Evolutionary conservation across 2,329 filamentous ascomycete species (phyloP).

Genomic region (Pseudogymnoascus sp.): DNA sequence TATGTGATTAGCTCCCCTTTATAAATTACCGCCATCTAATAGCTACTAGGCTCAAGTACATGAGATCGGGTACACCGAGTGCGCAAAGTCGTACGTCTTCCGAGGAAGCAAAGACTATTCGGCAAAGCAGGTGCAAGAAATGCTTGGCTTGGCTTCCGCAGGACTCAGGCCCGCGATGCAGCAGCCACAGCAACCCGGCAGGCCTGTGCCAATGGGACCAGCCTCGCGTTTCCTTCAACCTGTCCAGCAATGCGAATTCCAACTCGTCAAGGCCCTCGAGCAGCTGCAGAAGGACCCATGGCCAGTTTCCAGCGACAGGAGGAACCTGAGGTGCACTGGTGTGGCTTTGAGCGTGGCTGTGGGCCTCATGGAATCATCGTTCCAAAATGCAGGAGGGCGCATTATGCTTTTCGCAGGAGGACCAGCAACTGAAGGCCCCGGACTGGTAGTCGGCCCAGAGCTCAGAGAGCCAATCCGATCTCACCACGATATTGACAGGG

Average conservation of each 20-base stretch:
- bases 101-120: conserved; percentile 94
- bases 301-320: conserved; percentile 90
- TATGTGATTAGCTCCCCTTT: conserved; percentile 33
- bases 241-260: conserved; percentile 92
- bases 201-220: conserved; percentile 67
- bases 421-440: conserved; percentile 89
- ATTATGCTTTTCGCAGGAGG: conserved; percentile 98
- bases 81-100: conserved; percentile 97
- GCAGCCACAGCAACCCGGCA: conserved; percentile 66
- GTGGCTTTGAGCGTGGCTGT: conserved; percentile 94
- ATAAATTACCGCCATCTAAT: conserved; percentile 21
- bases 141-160: conserved; percentile 76
- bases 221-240: conserved; percentile 87
- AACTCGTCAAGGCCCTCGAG: conserved; percentile 92
- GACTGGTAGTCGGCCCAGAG: conserved; percentile 93
- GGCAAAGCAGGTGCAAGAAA: conserved; percentile 99
- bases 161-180: conserved; percentile 61
- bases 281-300: conserved; percentile 94
- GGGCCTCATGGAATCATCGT: conserved; percentile 85
- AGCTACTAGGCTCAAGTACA: conserved; percentile 73
- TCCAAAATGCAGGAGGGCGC: conserved; percentile 88
- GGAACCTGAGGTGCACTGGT: conserved; percentile 84
- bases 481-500: conserved; percentile 96
- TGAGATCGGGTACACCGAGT: conserved; percentile 95
- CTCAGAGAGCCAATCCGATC: conserved; percentile 93